Base-by-base conservation (phyloP, 768 basidiomycete genomes). In the Lactarius quietus region DNA sequence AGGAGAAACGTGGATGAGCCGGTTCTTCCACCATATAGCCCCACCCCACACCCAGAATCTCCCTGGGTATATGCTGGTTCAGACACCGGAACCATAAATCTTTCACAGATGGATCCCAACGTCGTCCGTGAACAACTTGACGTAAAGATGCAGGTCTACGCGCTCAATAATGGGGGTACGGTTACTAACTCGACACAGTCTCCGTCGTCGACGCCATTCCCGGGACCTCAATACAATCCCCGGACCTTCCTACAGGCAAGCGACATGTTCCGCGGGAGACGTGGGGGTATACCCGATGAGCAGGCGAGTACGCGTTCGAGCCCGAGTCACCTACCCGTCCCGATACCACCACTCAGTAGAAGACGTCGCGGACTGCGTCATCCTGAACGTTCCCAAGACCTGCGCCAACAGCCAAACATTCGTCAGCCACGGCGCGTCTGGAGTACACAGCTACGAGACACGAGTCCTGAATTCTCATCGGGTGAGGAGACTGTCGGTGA, bases 401-500 rank as follows among this genome's bases (percentile, higher is more conserved):
- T 81, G 20, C 74, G 77, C 15, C 62, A 31, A 41, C 41, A 61
- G 35, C 31, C 60, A 41, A 74, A 79, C 57, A 75, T 86, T 43
- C 86, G 86, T 71, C 87, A 86, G 1, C 90, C 90, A 1, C 89
- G 88, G 14, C 80, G 90, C 12, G 90, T 92, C n/a, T 87, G 91
- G 70, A 92, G 89, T 70, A 93, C 90, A 0, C 89, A 92, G 70
- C 90, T 90, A 8, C 78, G 90, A 51, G 90, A 92, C 68, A 92
- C 90, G 12, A 90, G 87, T 66, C 90, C 89, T 0, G 90, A 91
- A 76, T 82, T 84, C 52, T 87, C 86, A 12, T 86, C 84, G 20
- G 89, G 89, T 1, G 90, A 92, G 72, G 89, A 90, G 74, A 91
- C 88, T 1, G 89, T 89, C 1, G 90, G 89, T 0, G 90, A 90